These are phyloP conservation scores for Saturnispora galanensis DNA, from an alignment of 805 yeast genomes.

Conservation along the genomic window DNA sequence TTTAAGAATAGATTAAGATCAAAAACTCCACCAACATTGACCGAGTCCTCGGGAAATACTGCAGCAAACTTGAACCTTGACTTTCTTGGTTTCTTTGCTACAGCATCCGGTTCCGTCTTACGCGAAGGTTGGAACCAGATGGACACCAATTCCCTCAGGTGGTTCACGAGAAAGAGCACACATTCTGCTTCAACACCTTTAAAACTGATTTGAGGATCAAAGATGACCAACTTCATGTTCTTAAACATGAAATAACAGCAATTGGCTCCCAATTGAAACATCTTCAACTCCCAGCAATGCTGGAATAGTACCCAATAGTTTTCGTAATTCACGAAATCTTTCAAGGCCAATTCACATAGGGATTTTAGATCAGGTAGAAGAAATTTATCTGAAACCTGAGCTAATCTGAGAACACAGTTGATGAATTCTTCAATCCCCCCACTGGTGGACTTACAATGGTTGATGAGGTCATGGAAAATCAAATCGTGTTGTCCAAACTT, in stretches of 20 bases:
- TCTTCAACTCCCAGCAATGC: slow-evolving; percentile 43
- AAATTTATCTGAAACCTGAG: slow-evolving; percentile 55
- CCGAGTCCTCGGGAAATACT: slow-evolving; percentile 6
- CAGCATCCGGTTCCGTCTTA: background rate
- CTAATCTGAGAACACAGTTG: slow-evolving; percentile 44
- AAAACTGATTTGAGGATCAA: slow-evolving; percentile 30
- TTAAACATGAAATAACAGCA: slow-evolving; percentile 61
- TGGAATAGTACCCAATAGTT: slow-evolving; percentile 49
- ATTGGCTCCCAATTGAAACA: slow-evolving; percentile 45
- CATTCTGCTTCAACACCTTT: slow-evolving; percentile 7
- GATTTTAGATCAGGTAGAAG: slow-evolving; percentile 49
- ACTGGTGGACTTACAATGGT: background rate
- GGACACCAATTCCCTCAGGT: slow-evolving; percentile 23
- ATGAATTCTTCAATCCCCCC: slow-evolving; percentile 33
- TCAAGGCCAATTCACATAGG: slow-evolving; percentile 49
- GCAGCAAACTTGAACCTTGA: background rate
- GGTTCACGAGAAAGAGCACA: slow-evolving; percentile 1
- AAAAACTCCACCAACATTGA: slow-evolving; percentile 16
- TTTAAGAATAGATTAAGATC: slow-evolving; percentile 27
- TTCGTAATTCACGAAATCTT: slow-evolving; percentile 46
- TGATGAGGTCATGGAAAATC: slow-evolving; percentile 27
- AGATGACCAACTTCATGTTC: slow-evolving; percentile 53
- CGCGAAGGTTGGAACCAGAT: slow-evolving; percentile 11
- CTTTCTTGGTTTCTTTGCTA: slow-evolving; percentile 29
- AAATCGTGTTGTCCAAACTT: slow-evolving; percentile 42